A percentile compares a stretch with the other conserved stretches of the same genome.
Conservation (phyloP, 768 basidiomycete genomes). For the Albatrellus ellisii region DNA sequence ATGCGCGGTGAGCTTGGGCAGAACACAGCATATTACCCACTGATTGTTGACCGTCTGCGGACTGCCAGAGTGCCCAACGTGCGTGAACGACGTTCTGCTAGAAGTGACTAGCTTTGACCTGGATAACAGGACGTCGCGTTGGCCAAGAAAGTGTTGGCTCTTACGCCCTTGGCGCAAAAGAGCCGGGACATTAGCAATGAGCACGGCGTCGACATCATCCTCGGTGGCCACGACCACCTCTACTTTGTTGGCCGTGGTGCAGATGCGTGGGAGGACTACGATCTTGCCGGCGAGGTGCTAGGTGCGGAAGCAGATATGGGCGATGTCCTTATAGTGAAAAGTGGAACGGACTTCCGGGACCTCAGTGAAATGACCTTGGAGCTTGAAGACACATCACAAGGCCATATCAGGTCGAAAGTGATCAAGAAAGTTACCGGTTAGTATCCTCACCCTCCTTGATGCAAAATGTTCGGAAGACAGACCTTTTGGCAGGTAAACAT, state of each 20-base stretch:
- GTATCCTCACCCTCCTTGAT: slow-evolving; percentile 3
- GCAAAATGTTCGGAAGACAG: neutral
- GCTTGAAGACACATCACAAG: slow-evolving; percentile 42
- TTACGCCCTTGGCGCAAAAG: slow-evolving; percentile 41
- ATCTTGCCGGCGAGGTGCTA: slow-evolving; percentile 34
- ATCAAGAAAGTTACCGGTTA: slow-evolving; percentile 51
- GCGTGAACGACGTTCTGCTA: neutral
- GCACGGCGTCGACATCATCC: slow-evolving; percentile 74
- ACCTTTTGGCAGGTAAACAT: slow-evolving; percentile 45
- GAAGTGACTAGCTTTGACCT: neutral
- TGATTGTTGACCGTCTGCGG: neutral
- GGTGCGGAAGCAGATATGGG: slow-evolving; percentile 66
- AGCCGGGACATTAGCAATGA: slow-evolving; percentile 26
- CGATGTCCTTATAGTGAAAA: slow-evolving; percentile 66
- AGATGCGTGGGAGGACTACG: slow-evolving; percentile 52
- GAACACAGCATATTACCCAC: neutral
- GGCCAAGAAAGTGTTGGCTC: slow-evolving; percentile 51
- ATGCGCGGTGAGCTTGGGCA: slow-evolving; percentile 53
- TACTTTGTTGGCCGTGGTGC: slow-evolving; percentile 64
- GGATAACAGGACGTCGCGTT: slow-evolving; percentile 48
- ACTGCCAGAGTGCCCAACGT: slow-evolving; percentile 23
- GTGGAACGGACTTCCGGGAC: slow-evolving; percentile 84
- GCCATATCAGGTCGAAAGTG: slow-evolving; percentile 50
- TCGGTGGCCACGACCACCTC: slow-evolving; percentile 86
- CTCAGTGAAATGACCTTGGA: slow-evolving; percentile 63